phyloP scores from a whole-genome alignment of 1,139 yeast species.

The Yamadazyma friedrichii region DNA sequence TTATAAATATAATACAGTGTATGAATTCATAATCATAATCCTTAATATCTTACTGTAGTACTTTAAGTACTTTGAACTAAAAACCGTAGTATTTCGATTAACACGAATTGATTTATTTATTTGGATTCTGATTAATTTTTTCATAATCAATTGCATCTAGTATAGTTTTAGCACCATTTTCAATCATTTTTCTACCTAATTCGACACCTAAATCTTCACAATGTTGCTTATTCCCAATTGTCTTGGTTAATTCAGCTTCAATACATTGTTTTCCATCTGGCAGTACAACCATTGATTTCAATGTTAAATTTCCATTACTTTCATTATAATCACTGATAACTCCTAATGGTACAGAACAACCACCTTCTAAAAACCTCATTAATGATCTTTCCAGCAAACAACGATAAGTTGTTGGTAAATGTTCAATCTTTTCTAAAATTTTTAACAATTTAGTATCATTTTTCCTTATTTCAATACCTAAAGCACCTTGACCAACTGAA shows the following conservation, averaged over 20 bases:
- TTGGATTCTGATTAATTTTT: constrained; percentile 31
- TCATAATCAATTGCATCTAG: constrained; percentile 78
- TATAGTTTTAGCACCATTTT: constrained; percentile 79
- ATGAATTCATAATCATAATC: no score
- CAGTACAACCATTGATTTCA: constrained; percentile 77
- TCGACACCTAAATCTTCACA: constrained; percentile 69
- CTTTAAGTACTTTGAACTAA: no score
- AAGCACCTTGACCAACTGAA: constrained; percentile 98
- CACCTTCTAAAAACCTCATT: constrained; percentile 90
- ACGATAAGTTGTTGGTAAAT: constrained; percentile 64
- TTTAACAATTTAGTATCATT: constrained; percentile 58
- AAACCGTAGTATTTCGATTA: no score
- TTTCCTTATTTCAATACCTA: constrained; percentile 84
- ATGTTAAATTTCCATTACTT: constrained; percentile 37
- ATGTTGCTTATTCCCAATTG: constrained; percentile 48
- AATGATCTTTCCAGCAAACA: constrained; percentile 91
- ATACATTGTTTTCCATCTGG: constrained; percentile 78
- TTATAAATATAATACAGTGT: no score
- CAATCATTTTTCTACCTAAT: constrained; percentile 67
- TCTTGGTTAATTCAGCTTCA: constrained; percentile 46
- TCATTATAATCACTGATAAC: constrained; percentile 63
- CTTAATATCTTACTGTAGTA: no score
- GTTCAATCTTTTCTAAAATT: constrained; percentile 64
- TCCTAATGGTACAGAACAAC: constrained; percentile 97
- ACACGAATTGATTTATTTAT: neutral